Evolutionary conservation across 306 rosid genomes (phyloP).

Genomic region (Cicer arietinum): DNA sequence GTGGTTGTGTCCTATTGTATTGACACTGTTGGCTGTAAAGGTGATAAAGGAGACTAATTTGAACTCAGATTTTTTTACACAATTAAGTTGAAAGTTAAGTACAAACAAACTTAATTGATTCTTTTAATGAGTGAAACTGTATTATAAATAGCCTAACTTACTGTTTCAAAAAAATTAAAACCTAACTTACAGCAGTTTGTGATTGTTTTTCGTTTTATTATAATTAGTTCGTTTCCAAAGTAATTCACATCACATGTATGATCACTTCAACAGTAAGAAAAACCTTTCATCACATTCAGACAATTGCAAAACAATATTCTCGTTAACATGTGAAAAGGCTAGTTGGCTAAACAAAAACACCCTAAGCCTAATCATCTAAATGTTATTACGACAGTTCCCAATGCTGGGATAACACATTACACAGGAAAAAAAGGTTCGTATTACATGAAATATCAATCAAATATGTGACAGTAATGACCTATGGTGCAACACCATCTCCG

Average conservation of each 20-base stretch:
- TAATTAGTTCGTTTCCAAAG: background rate
- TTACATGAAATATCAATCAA: slow-evolving; percentile 33
- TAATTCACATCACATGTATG: background rate
- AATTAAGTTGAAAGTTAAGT: too few species aligned
- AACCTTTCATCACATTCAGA: slow-evolving; percentile 2
- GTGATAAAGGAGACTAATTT: too few species aligned
- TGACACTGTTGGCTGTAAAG: too few species aligned
- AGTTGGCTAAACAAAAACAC: slow-evolving; percentile 25
- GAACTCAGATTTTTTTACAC: too few species aligned
- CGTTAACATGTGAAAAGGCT: slow-evolving; percentile 25
- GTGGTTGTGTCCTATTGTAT: too few species aligned
- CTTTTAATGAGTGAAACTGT: background rate
- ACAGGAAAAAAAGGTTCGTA: slow-evolving; percentile 16
- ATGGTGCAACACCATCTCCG: slow-evolving; percentile 31
- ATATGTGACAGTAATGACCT: slow-evolving; percentile 40
- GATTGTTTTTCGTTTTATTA: background rate
- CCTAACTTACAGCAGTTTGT: too few species aligned
- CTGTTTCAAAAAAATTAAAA: too few species aligned
- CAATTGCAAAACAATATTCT: slow-evolving; percentile 35
- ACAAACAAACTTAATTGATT: too few species aligned
- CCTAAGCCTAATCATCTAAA: slow-evolving; percentile 33
- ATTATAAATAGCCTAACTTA: background rate
- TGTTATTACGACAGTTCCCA: slow-evolving; percentile 43
- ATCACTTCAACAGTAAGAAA: background rate
- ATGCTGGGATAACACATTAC: slow-evolving; percentile 31